Conservation (phyloP, 2,329 filamentous ascomycete genomes). For the Paraphaeosphaeria minitans region DNA sequence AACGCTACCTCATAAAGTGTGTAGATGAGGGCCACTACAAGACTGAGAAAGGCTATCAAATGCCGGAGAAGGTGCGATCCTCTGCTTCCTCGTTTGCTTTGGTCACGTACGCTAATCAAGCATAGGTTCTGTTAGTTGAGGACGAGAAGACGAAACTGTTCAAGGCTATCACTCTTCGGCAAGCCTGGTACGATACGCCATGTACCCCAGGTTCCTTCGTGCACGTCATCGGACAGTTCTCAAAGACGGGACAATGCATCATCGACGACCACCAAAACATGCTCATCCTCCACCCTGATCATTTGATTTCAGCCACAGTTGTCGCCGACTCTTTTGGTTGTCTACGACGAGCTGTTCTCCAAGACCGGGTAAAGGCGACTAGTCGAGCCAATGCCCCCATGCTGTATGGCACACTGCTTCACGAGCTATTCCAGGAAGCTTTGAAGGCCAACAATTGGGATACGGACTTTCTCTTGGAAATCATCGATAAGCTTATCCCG, state of each 20-base stretch:
- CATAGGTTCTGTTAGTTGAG: slow-evolving; percentile 78
- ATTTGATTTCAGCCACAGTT: slow-evolving; percentile 91
- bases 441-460: slow-evolving; percentile 85
- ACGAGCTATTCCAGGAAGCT: slow-evolving; percentile 94
- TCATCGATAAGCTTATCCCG: slow-evolving; percentile 72
- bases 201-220: slow-evolving; percentile 77
- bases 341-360: slow-evolving; percentile 85
- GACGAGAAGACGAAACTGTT: slow-evolving; percentile 71
- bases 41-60: slow-evolving; percentile 64
- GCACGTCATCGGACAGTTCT: slow-evolving; percentile 83
- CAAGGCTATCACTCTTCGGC: slow-evolving; percentile 76
- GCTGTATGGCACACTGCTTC: slow-evolving; percentile 90
- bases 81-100: background rate
- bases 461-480: slow-evolving; percentile 64
- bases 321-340: slow-evolving; percentile 97
- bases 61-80: slow-evolving; percentile 70
- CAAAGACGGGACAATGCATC: slow-evolving; percentile 71
- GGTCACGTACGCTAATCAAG: slow-evolving; percentile 25
- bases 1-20: slow-evolving; percentile 82
- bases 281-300: slow-evolving; percentile 90
- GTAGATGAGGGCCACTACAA: slow-evolving; percentile 72
- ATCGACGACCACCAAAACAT: slow-evolving; percentile 84
- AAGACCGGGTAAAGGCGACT: slow-evolving; percentile 92
- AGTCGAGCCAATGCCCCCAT: slow-evolving; percentile 78
- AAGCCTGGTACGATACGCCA: slow-evolving; percentile 84